phyloP scores from a whole-genome alignment of 1,284 basidiomycete species.

The Cystobasidiaceae sp. region DNA sequence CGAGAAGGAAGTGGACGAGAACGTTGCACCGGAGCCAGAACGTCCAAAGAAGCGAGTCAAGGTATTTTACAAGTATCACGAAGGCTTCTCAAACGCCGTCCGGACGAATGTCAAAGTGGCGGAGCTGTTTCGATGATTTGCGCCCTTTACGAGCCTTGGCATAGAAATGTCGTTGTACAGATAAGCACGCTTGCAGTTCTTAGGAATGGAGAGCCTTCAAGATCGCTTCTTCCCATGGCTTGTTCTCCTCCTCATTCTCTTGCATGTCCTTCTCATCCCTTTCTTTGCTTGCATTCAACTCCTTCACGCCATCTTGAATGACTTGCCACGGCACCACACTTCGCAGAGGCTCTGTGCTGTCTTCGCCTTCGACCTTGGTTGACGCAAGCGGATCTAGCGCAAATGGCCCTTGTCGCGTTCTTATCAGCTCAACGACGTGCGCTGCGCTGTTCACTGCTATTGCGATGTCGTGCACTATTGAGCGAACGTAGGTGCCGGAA shows the following conservation, averaged over 20 bases:
- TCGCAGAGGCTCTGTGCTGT: slow-evolving; percentile 13
- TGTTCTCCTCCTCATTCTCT: neutral
- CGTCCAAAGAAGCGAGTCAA: slow-evolving; percentile 43
- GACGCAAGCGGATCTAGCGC: slow-evolving; percentile 33
- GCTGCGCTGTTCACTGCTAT: slow-evolving; percentile 75
- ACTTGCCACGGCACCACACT: slow-evolving; percentile 17
- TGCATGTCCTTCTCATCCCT: slow-evolving; percentile 2
- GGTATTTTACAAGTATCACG: slow-evolving; percentile 76
- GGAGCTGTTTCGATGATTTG: slow-evolving; percentile 50
- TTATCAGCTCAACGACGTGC: slow-evolving; percentile 80
- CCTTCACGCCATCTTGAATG: slow-evolving; percentile 9
- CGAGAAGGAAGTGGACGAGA: slow-evolving; percentile 11
- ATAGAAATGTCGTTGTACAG: neutral
- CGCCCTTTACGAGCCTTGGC: no score
- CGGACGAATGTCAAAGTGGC: slow-evolving; percentile 66
- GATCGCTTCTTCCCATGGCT: slow-evolving; percentile 10
- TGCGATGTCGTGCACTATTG: slow-evolving; percentile 83
- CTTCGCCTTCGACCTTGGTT: neutral
- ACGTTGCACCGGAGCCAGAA: slow-evolving; percentile 34
- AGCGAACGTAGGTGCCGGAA: slow-evolving; percentile 90
- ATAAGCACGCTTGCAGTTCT: neutral
- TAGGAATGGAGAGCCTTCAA: slow-evolving; percentile 9
- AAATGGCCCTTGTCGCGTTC: slow-evolving; percentile 78
- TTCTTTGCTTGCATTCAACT: neutral
- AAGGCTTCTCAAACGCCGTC: slow-evolving; percentile 90